Conservation (phyloP, 495 filamentous ascomycete species). For the Trichocladium uniseriatum region DNA sequence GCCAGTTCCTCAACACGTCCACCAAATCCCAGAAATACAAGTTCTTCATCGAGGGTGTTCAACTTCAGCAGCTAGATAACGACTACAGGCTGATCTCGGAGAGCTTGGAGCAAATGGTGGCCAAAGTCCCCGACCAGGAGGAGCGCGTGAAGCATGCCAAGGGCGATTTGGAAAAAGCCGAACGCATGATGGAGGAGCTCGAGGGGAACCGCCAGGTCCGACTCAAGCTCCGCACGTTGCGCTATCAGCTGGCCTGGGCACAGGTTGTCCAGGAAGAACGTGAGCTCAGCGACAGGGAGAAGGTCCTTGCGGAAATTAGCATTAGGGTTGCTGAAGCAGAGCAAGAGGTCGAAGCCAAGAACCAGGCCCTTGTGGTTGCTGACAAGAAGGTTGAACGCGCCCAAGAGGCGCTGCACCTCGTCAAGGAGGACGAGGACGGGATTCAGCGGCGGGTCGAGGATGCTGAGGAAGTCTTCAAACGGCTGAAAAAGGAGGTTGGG, state of each 20-base stretch:
- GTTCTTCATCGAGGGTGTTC: constrained; percentile 92
- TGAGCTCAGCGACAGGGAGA: constrained; percentile 21
- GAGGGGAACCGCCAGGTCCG: constrained; percentile 50
- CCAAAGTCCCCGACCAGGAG: constrained; percentile 38
- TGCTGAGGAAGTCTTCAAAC: constrained; percentile 30
- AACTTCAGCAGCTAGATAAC: constrained; percentile 82
- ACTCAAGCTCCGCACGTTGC: constrained; percentile 40
- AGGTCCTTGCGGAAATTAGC: constrained; percentile 26
- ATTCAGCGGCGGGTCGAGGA: constrained; percentile 28
- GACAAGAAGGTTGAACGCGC: constrained; percentile 24
- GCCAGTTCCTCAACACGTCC: constrained; percentile 84
- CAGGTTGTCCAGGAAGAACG: constrained; percentile 47
- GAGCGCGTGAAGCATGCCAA: constrained; percentile 55
- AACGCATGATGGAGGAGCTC: constrained; percentile 43
- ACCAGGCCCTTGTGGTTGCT: constrained; percentile 18
- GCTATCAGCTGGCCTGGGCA: constrained; percentile 60
- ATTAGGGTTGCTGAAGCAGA: constrained; percentile 22
- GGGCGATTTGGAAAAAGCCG: constrained; percentile 30
- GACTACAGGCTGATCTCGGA: constrained; percentile 73
- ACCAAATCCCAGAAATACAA: constrained; percentile 81
- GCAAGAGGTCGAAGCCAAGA: constrained; percentile 19
- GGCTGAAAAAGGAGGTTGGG: constrained; percentile 20
- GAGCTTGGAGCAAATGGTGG: constrained; percentile 38
- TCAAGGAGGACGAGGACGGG: constrained; percentile 30
- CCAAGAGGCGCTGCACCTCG: constrained; percentile 13